A percentile compares a stretch with the other conserved stretches of the same genome.
Conservation (phyloP, 108 stramenopile genomes). For the Fragilariopsis cylindrus region DNA sequence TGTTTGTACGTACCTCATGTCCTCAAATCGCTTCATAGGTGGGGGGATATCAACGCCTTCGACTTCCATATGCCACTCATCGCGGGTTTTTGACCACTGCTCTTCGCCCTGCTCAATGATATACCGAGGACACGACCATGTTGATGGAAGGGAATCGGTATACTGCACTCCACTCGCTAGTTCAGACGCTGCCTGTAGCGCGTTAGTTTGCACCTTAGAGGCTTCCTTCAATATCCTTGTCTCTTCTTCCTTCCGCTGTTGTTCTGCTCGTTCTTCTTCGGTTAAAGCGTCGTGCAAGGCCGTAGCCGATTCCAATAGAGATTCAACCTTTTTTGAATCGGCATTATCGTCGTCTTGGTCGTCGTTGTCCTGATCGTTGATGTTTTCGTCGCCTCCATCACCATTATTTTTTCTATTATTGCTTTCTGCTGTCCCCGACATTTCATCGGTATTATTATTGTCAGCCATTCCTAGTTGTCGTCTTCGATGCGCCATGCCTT, state of each 20-base stretch:
- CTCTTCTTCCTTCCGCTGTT: conserved; percentile 78
- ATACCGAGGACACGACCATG: conserved; percentile 87
- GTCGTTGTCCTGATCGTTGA: conserved; percentile 31
- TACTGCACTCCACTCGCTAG: conserved; percentile 87
- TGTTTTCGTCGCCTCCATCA: conserved; percentile 7
- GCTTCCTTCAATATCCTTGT: conserved; percentile 92
- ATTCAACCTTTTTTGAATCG: conserved; percentile 32
- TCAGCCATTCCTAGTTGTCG: conserved; percentile 4
- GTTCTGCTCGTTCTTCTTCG: conserved; percentile 54
- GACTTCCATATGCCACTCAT: conserved; percentile 95
- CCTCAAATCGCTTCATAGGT: conserved; percentile 89
- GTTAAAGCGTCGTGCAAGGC: conserved; percentile 69
- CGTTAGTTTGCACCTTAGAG: conserved; percentile 93
- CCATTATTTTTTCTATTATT: background rate
- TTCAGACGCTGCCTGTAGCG: conserved; percentile 93
- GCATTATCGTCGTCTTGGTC: conserved; percentile 24
- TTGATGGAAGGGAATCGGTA: conserved; percentile 74
- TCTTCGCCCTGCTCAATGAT: conserved; percentile 74
- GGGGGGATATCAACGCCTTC: conserved; percentile 93
- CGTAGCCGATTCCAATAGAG: conserved; percentile 86
- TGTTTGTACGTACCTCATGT: conserved; percentile 68
- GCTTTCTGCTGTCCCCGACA: background rate
- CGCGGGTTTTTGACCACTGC: conserved; percentile 72
- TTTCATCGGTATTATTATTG: conserved; percentile 9
- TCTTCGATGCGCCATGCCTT: conserved; percentile 27